Conservation (phyloP, 2,329 filamentous ascomycete genomes). For the Clarireedia paspali region DNA sequence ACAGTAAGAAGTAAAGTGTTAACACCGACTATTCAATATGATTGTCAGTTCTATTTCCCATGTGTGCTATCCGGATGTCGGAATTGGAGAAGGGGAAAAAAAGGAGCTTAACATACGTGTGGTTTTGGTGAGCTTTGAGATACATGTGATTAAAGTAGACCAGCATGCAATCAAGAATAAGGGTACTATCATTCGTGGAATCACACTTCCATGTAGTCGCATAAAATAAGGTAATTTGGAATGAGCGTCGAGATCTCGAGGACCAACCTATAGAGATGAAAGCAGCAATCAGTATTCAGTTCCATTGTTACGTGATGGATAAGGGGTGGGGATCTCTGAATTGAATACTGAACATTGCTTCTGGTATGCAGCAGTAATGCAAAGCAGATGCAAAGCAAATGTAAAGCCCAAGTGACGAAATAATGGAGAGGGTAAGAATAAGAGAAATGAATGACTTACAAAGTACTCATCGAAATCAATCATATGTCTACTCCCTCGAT, state of each 20-base stretch:
- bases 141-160: constrained; percentile 60
- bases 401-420: not conserved
- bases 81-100: not conserved
- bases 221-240: constrained; percentile 72
- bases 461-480: constrained; percentile 23
- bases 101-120: constrained; percentile 14
- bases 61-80: no score
- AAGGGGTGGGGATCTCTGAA: not conserved
- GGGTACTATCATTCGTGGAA: constrained; percentile 67
- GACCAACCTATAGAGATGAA: constrained; percentile 35
- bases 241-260: constrained; percentile 63
- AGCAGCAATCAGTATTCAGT: not conserved
- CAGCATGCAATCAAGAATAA: constrained; percentile 54
- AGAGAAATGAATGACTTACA: constrained; percentile 14
- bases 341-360: not conserved
- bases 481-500: constrained; percentile 4
- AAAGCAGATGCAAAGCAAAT: no score
- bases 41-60: not conserved
- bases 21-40: constrained; percentile 40
- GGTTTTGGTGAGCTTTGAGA: constrained; percentile 25
- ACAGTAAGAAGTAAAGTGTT: constrained; percentile 65
- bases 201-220: constrained; percentile 66
- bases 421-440: not conserved
- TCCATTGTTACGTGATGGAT: not conserved
- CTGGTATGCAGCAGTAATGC: no score